Conservation (phyloP, 2,329 filamentous ascomycete genomes). For the Aspergillus phoenicis region DNA sequence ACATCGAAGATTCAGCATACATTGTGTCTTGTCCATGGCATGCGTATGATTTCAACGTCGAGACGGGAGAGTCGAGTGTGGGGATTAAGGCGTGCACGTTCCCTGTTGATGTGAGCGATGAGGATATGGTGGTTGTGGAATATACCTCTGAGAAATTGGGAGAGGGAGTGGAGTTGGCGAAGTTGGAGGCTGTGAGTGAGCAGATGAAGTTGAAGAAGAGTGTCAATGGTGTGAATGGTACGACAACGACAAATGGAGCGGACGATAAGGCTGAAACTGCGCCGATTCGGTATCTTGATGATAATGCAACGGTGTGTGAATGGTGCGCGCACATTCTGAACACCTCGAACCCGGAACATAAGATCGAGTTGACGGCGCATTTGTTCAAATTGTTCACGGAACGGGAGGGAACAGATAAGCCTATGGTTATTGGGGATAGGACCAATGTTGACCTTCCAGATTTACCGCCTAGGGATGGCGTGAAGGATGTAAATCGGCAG, state of each 20-base stretch:
- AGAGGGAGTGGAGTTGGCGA: slow-evolving; percentile 29
- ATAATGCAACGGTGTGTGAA: slow-evolving; percentile 50
- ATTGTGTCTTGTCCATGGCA: slow-evolving; percentile 53
- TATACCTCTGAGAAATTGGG: slow-evolving; percentile 30
- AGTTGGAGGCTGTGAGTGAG: slow-evolving; percentile 50
- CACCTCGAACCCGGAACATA: slow-evolving; percentile 50
- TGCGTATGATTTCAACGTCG: slow-evolving; percentile 54
- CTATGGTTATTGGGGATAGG: slow-evolving; percentile 49
- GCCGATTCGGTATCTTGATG: slow-evolving; percentile 38
- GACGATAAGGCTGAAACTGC: slow-evolving; percentile 13
- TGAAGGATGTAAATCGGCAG: slow-evolving; percentile 43
- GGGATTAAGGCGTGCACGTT: slow-evolving; percentile 53
- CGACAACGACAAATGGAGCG: background rate
- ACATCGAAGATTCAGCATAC: slow-evolving; percentile 53
- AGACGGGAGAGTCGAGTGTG: slow-evolving; percentile 53
- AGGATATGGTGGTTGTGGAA: slow-evolving; percentile 38
- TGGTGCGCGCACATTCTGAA: slow-evolving; percentile 52
- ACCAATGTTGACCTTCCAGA: slow-evolving; percentile 38
- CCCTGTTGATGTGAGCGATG: slow-evolving; percentile 42
- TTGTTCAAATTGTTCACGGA: slow-evolving; percentile 47
- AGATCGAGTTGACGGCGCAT: slow-evolving; percentile 51
- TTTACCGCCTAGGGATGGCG: slow-evolving; percentile 46
- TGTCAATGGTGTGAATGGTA: background rate
- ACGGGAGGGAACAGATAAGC: slow-evolving; percentile 41
- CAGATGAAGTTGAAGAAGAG: slow-evolving; percentile 47